Percentiles rank a stretch among this genome's conserved stretches.
Conservation (phyloP, 805 yeast species). For the Saturnispora diversa region DNA sequence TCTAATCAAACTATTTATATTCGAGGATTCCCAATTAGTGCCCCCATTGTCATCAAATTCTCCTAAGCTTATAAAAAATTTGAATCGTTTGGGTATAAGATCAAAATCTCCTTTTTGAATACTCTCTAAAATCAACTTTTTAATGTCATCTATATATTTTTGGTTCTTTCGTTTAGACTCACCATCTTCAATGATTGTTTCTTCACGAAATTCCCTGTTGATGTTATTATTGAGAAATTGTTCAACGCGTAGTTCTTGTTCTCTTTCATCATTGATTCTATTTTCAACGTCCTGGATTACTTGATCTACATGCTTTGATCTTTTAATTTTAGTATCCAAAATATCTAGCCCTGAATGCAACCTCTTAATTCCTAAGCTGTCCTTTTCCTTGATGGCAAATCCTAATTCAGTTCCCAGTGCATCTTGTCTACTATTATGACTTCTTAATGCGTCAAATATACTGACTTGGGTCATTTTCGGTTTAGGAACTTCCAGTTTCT, state of each 20-base stretch:
- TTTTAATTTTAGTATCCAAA: neutral
- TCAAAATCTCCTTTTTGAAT: neutral
- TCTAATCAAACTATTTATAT: too few relatives aligned
- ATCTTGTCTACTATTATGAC: neutral
- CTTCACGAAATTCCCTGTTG: too few relatives aligned
- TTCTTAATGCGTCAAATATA: slow-evolving; percentile 3
- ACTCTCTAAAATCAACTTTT: neutral
- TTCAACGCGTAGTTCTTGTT: neutral
- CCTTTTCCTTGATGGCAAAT: slow-evolving; percentile 1
- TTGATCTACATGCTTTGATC: slow-evolving; percentile 1
- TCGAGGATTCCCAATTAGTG: too few relatives aligned
- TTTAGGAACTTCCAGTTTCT: neutral
- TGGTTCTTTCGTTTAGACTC: too few relatives aligned
- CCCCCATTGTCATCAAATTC: neutral
- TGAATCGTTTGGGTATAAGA: slow-evolving; percentile 1
- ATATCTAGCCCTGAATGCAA: neutral
- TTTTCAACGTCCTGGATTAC: neutral
- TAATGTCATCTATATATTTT: neutral
- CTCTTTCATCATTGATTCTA: neutral
- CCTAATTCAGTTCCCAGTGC: slow-evolving; percentile 4
- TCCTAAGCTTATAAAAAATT: neutral
- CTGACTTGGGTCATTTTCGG: neutral
- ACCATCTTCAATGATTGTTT: too few relatives aligned
- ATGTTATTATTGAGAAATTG: too few relatives aligned
- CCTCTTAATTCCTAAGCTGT: neutral